Base-by-base conservation (phyloP, 495 filamentous ascomycete species). In the Collariella sp. region DNA sequence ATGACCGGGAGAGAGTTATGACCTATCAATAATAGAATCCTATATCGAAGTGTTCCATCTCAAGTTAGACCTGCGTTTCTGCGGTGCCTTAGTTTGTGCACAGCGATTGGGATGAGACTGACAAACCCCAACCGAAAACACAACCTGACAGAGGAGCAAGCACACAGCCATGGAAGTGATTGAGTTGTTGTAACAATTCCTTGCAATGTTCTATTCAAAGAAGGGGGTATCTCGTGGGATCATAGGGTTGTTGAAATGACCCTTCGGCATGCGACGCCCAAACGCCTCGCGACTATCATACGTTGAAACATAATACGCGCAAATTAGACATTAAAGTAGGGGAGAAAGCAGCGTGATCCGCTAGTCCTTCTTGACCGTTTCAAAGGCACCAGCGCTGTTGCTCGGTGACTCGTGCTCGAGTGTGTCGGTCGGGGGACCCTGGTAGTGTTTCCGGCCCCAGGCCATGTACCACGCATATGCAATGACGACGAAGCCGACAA, bases 361-460 rank as follows among this genome's bases (percentile, higher is more conserved):
- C n/a, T 49, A 56, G 18, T 59, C 61, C 36, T 62, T 62, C 47
- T 60, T 62, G 11, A 18, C 35, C 0, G 36, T 9, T 11, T 43
- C 50, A 24, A 31, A n/a, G n/a, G n/a, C n/a, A n/a, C n/a, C 52
- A 11, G 15, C 45, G 7, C 19, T 4, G 3, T 35, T 12, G 7
- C 20, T 18, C 5, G 40, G 22, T 13, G 57, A 46, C 2, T 46
- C 48, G 4, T 55, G 39, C 2, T 52, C 59, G 11, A 64, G 23
- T 5, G 47, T 42, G 46, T 62, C 61, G 11, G 65, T 69, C 5
- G 84, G 83, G 0, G 86, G 86, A 0, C 86, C 86, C 10, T 70
- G 76, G 63, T 88, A 89, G 58, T 84, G 74, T 66, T 83, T 83
- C 54, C 81, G 77, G 34, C 85, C 85, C 73, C 85, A 73, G 38